Percentiles rank a stretch among this genome's conserved stretches.
Evolutionary conservation across 1,139 yeast species (phyloP).

Genomic region (Kluyveromyces marxianus): DNA sequence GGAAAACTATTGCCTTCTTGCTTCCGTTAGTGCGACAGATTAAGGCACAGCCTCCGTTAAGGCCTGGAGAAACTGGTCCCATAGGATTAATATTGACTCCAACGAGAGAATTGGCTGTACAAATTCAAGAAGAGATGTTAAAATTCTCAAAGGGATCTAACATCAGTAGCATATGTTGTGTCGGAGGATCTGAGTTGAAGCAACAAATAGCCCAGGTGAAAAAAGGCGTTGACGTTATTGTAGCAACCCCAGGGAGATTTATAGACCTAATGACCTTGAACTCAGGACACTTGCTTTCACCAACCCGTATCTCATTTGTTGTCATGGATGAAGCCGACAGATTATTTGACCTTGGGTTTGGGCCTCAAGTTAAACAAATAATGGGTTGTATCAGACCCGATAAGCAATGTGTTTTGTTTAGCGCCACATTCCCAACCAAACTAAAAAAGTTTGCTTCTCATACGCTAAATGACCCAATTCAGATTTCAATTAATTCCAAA

Average conservation of each 20-base stretch:
- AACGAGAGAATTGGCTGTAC: constrained; percentile 86
- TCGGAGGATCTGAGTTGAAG: constrained; percentile 89
- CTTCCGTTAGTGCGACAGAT: constrained; percentile 81
- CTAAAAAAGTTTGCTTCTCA: constrained; percentile 69
- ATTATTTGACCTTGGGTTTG: constrained; percentile 96
- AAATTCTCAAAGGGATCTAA: constrained; percentile 47
- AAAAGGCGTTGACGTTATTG: constrained; percentile 71
- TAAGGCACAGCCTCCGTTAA: constrained; percentile 55
- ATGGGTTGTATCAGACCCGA: constrained; percentile 76
- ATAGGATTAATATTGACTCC: constrained; percentile 80
- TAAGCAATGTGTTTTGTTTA: constrained; percentile 83
- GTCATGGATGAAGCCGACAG: constrained; percentile 96
- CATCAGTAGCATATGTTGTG: constrained; percentile 66
- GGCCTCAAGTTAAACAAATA: constrained; percentile 87
- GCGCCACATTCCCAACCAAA: constrained; percentile 87
- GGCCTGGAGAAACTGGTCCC: constrained; percentile 57
- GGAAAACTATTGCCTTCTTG: constrained; percentile 84
- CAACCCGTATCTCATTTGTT: constrained; percentile 65
- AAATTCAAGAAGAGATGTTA: constrained; percentile 62
- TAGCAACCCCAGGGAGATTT: constrained; percentile 94
- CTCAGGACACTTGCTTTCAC: constrained; percentile 65
- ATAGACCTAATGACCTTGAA: constrained; percentile 85
- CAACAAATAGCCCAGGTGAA: constrained; percentile 75
- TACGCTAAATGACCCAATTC: constrained; percentile 56
- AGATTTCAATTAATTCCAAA: constrained; percentile 74